Evolutionary conservation across 208 protist genomes (phyloP).

Genomic region (Tritrichomonas foetus): DNA sequence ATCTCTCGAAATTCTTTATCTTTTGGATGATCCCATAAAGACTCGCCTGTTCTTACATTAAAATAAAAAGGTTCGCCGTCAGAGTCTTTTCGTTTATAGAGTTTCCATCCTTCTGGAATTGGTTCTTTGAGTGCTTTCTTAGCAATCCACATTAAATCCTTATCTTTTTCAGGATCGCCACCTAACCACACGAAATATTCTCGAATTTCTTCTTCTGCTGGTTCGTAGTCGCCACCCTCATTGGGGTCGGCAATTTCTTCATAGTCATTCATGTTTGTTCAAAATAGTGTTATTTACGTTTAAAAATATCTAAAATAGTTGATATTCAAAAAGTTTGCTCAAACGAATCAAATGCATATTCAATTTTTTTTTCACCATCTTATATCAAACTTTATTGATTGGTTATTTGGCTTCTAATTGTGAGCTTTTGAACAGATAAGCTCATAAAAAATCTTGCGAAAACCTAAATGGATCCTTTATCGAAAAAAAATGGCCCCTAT

Average conservation of each 20-base stretch:
- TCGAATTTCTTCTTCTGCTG: not conserved
- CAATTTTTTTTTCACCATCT: no score
- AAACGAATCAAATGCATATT: no score
- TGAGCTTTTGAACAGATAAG: no score
- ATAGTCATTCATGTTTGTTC: not conserved
- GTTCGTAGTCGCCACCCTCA: not conserved
- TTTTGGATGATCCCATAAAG: constrained; percentile 32
- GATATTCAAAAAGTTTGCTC: no score
- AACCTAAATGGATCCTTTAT: no score
- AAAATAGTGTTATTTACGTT: no score
- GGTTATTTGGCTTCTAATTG: no score
- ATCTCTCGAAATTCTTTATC: not conserved
- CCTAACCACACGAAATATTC: not conserved
- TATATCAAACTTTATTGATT: no score
- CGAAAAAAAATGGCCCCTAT: no score
- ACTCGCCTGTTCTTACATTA: not conserved
- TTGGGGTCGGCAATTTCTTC: not conserved
- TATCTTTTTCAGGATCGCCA: not conserved
- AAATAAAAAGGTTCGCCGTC: constrained; percentile 23
- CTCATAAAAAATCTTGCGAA: no score
- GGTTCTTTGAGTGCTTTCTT: not conserved
- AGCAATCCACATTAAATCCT: constrained; percentile 26
- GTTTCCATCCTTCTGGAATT: not conserved
- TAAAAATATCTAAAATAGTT: no score
- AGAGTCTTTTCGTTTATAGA: not conserved